Evolutionary conservation across 1,139 yeast genomes (phyloP).

Genomic region (Pichia sp.): DNA sequence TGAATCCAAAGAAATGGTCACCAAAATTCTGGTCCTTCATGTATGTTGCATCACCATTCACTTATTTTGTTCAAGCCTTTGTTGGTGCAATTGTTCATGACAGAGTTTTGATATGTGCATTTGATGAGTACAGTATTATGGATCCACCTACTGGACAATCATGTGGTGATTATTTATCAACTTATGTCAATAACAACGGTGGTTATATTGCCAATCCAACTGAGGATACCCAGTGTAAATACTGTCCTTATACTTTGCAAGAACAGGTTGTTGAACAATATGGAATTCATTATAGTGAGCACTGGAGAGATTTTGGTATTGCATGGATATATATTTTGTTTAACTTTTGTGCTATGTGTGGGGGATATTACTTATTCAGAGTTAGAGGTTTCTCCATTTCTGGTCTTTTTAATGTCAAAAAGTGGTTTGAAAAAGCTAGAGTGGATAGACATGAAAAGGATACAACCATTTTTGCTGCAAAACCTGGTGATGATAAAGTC

Average conservation of each 20-base stretch:
- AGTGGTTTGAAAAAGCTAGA: constrained; percentile 16
- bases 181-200: constrained; percentile 28
- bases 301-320: constrained; percentile 68
- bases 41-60: constrained; percentile 64
- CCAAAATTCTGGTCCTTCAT: constrained; percentile 71
- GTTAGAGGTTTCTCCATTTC: constrained; percentile 18
- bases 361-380: constrained; percentile 22
- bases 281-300: constrained; percentile 37
- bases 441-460: constrained; percentile 35
- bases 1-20: constrained; percentile 47
- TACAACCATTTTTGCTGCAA: constrained; percentile 29
- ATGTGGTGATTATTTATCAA: constrained; percentile 44
- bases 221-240: constrained; percentile 44
- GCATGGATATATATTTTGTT: constrained; percentile 42
- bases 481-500: constrained; percentile 30
- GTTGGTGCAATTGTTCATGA: constrained; percentile 45
- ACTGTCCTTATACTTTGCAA: constrained; percentile 27
- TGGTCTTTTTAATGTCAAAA: constrained; percentile 16
- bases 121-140: constrained; percentile 42
- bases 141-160: constrained; percentile 53
- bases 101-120: constrained; percentile 45
- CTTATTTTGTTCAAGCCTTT: constrained; percentile 56
- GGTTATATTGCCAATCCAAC: constrained; percentile 52
- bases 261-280: constrained; percentile 32
- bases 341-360: constrained; percentile 39